These are phyloP conservation scores for Trypanosoma avium DNA, from an alignment of 208 protist species.

Conservation along the genomic window DNA sequence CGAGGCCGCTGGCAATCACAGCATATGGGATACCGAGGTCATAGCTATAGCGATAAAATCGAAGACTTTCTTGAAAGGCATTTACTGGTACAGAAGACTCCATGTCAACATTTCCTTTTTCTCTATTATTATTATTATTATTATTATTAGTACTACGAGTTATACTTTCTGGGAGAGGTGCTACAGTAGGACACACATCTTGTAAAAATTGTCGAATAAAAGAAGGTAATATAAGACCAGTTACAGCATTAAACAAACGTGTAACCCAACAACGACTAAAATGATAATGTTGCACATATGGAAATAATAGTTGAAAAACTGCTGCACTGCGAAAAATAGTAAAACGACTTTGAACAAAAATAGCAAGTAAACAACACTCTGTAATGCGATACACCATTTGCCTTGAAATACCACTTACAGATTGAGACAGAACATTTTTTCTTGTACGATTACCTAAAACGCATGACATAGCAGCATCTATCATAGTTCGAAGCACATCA, in stretches of 20 bases:
- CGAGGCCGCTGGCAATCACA: constrained; percentile 39
- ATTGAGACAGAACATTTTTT: not conserved
- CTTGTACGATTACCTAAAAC: not conserved
- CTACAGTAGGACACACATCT: not conserved
- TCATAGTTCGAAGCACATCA: constrained; percentile 48
- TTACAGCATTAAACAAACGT: constrained; percentile 28
- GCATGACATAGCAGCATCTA: not conserved
- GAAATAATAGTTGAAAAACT: constrained; percentile 47
- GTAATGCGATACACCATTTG: constrained; percentile 44
- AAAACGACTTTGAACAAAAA: constrained; percentile 26
- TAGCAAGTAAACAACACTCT: constrained; percentile 54
- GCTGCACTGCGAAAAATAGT: constrained; percentile 52
- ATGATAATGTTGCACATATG: constrained; percentile 58
- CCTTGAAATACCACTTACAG: constrained; percentile 29
- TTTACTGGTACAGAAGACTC: constrained; percentile 32
- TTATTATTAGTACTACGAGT: not conserved
- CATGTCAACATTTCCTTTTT: constrained; percentile 11
- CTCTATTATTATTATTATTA: not conserved
- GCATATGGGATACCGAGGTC: constrained; percentile 33
- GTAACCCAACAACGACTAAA: constrained; percentile 56
- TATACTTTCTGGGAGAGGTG: constrained; percentile 5
- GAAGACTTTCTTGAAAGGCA: constrained; percentile 37
- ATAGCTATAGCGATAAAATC: constrained; percentile 55
- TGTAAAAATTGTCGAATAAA: constrained; percentile 15
- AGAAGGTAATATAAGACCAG: constrained; percentile 30